These are phyloP conservation scores for Neurospora crassa DNA, from an alignment of 2,329 filamentous ascomycete genomes.

Conservation along the genomic window DNA sequence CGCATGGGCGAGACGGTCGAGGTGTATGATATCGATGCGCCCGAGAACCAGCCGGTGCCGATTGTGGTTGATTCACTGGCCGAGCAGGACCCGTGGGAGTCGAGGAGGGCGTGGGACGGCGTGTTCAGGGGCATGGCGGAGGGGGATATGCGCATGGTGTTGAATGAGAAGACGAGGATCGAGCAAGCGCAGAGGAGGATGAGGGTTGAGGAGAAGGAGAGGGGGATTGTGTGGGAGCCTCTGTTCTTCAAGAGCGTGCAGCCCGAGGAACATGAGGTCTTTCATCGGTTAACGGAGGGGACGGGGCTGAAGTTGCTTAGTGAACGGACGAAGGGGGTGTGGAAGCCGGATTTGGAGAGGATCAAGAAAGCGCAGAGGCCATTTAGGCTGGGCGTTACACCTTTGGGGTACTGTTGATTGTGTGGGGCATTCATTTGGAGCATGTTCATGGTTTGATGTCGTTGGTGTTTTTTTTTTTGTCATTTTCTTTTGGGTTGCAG, in stretches of 20 bases:
- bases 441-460: not conserved
- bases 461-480: not conserved
- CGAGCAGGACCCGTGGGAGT: slow-evolving; percentile 71
- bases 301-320: slow-evolving; percentile 22
- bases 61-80: slow-evolving; percentile 42
- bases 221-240: slow-evolving; percentile 32
- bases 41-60: slow-evolving; percentile 22
- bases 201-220: slow-evolving; percentile 55
- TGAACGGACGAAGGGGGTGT: slow-evolving; percentile 30
- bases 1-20: slow-evolving; percentile 25
- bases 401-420: slow-evolving; percentile 16
- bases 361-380: slow-evolving; percentile 21
- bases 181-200: slow-evolving; percentile 74
- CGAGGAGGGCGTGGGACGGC: slow-evolving; percentile 67
- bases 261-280: slow-evolving; percentile 23
- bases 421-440: not conserved
- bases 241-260: slow-evolving; percentile 23
- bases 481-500: not conserved
- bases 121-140: slow-evolving; percentile 63
- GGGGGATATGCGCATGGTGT: slow-evolving; percentile 66
- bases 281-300: slow-evolving; percentile 23
- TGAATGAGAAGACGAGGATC: slow-evolving; percentile 65
- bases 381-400: slow-evolving; percentile 25
- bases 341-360: slow-evolving; percentile 23
- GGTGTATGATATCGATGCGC: slow-evolving; percentile 26